These are phyloP conservation scores for Skeletonema potamos DNA, from an alignment of 108 stramenopile genomes.

Conservation along the genomic window DNA sequence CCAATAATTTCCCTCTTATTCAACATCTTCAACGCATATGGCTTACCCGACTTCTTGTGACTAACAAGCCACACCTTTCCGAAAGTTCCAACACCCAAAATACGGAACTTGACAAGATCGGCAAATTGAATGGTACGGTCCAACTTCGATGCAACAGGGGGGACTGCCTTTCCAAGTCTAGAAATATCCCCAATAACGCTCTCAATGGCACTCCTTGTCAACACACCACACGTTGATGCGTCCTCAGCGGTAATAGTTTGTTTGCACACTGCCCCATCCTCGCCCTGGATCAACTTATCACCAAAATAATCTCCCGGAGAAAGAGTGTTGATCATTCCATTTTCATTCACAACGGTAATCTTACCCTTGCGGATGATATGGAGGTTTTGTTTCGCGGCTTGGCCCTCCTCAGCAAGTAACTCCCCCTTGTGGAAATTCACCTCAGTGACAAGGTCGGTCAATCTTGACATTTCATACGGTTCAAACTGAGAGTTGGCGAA, in stretches of 20 bases:
- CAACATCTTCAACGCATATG: slow-evolving; percentile 92
- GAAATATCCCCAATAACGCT: slow-evolving; percentile 73
- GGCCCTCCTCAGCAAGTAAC: slow-evolving; percentile 77
- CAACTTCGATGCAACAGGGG: slow-evolving; percentile 42
- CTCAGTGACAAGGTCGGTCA: slow-evolving; percentile 74
- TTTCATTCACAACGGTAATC: slow-evolving; percentile 62
- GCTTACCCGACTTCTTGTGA: slow-evolving; percentile 76
- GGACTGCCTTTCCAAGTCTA: slow-evolving; percentile 62
- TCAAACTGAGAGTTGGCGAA: slow-evolving; percentile 84
- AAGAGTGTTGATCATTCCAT: slow-evolving; percentile 76
- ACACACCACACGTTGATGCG: slow-evolving; percentile 68
- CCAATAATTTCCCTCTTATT: slow-evolving; percentile 96
- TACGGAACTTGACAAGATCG: slow-evolving; percentile 85
- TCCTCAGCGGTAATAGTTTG: slow-evolving; percentile 76
- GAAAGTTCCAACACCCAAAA: slow-evolving; percentile 98
- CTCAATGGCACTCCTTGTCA: slow-evolving; percentile 70
- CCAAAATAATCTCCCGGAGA: slow-evolving; percentile 84
- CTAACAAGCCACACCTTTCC: slow-evolving; percentile 98
- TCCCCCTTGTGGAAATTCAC: slow-evolving; percentile 63
- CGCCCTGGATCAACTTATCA: slow-evolving; percentile 64
- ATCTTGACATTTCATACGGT: slow-evolving; percentile 80
- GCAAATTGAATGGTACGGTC: slow-evolving; percentile 64
- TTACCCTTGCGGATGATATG: slow-evolving; percentile 83
- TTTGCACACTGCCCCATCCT: slow-evolving; percentile 52
- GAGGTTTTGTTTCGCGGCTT: slow-evolving; percentile 66